Conservation (phyloP, 106 monocot genomes). For the Apostasia ramifera region DNA sequence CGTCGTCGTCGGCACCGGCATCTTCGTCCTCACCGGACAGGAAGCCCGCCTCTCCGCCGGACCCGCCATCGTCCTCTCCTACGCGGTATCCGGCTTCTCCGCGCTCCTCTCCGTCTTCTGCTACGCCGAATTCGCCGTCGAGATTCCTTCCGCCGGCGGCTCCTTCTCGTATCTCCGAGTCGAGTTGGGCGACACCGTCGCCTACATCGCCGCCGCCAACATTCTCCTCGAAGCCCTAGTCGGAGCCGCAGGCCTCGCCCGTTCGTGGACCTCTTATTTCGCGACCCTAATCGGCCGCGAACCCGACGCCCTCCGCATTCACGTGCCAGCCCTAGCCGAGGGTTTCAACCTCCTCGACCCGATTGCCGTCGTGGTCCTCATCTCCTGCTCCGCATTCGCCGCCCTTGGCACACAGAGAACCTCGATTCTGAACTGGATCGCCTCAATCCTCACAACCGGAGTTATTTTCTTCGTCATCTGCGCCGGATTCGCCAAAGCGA, state of each 20-base stretch:
- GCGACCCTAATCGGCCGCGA: slow-evolving; percentile 17
- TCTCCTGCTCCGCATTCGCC: slow-evolving; percentile 20
- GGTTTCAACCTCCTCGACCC: slow-evolving; percentile 54
- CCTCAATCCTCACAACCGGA: slow-evolving; percentile 17
- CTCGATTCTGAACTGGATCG: slow-evolving; percentile 48
- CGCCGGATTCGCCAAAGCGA: slow-evolving; percentile 20
- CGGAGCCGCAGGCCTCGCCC: slow-evolving; percentile 23
- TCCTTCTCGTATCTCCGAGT: slow-evolving; percentile 50
- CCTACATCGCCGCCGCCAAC: slow-evolving; percentile 33
- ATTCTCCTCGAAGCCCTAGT: slow-evolving; percentile 24
- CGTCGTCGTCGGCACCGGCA: slow-evolving; percentile 36
- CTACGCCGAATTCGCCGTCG: slow-evolving; percentile 59
- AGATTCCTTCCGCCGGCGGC: slow-evolving; percentile 53
- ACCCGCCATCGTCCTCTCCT: slow-evolving; percentile 45
- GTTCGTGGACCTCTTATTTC: slow-evolving; percentile 30
- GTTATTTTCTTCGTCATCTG: slow-evolving; percentile 47
- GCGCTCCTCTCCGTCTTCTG: slow-evolving; percentile 53
- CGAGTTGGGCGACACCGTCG: slow-evolving; percentile 43
- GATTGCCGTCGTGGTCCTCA: slow-evolving; percentile 35
- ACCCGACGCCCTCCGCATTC: slow-evolving; percentile 23
- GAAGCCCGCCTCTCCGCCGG: slow-evolving; percentile 40
- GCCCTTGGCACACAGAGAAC: slow-evolving; percentile 24
- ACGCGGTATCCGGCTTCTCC: slow-evolving; percentile 29
- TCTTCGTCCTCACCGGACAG: slow-evolving; percentile 49
- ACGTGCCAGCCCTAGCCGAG: slow-evolving; percentile 18